phyloP scores from a whole-genome alignment of 192 early-diverging fungal species.

The Lobosporangium transversale region DNA sequence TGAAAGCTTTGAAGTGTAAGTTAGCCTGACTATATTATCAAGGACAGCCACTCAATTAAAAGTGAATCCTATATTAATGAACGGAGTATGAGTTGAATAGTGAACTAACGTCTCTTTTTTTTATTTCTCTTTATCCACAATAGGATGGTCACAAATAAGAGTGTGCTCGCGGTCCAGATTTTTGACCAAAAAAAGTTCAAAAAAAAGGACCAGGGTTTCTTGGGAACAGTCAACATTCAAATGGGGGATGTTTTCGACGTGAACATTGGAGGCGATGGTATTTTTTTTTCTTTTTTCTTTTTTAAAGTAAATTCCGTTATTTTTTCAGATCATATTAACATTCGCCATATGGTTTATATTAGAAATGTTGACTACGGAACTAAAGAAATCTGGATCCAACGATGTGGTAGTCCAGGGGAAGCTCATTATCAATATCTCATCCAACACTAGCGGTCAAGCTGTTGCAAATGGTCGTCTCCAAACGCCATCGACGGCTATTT shows the following conservation, averaged over 20 bases:
- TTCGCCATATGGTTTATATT: no score
- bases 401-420: slow-evolving; percentile 85
- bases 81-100: no score
- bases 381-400: slow-evolving; percentile 82
- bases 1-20: slow-evolving; percentile 82
- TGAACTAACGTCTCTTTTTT: not conserved
- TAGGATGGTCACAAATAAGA: slow-evolving; percentile 73
- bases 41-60: no score
- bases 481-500: slow-evolving; percentile 44
- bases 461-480: slow-evolving; percentile 16
- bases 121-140: slow-evolving; percentile 7
- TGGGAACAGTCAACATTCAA: slow-evolving; percentile 89
- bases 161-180: slow-evolving; percentile 90
- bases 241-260: slow-evolving; percentile 85
- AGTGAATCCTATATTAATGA: no score
- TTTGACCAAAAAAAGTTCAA: slow-evolving; percentile 99
- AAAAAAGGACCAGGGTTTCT: slow-evolving; percentile 87
- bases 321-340: no score
- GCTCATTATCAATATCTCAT: slow-evolving; percentile 76
- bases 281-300: slow-evolving; percentile 19
- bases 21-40: no score
- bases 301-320: no score
- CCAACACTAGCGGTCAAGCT: slow-evolving; percentile 47
- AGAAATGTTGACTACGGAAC: slow-evolving; percentile 88
- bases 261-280: slow-evolving; percentile 73